Base-by-base conservation (phyloP, 2,329 filamentous ascomycete genomes). In the Elsinoe australis region DNA sequence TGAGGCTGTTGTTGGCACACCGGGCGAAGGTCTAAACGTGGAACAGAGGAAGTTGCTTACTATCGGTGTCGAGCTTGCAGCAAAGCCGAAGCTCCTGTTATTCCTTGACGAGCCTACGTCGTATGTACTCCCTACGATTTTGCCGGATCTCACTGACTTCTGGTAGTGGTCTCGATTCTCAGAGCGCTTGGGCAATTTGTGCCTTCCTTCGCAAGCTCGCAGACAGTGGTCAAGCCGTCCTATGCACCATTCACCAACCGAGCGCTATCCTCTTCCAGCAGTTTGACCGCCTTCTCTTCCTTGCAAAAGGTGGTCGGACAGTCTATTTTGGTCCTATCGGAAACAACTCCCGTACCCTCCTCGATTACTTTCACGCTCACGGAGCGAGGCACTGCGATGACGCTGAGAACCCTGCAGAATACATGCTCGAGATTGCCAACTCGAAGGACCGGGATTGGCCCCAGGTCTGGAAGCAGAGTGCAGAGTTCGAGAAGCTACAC, bases 221-320 rank as follows among this genome's bases (percentile, higher is more conserved):
- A 42, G 72, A 75, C n/a, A 83, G 84, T 2, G 88, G 87, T 1
- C 88, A 94, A 61, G 87, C 87, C 7, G 87, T 94, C 56, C 75
- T 94, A 3, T 94, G 87, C 67, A 94, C 88, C 0, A 94, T 94
- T 54, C 88, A 94, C 63, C 88, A 94, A 62, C 87, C 88, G 1
- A 90, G 88, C 55, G 85, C 85, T 12, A 81, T 85, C 0, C 73
- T 94, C 0, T 94, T 95, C 56, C 85, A 92, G 64, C 83, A 88
- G 64, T 95, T 94, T 55, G 87, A 94, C 61, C 78, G 87, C 9
- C 74, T 95, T 1, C 70, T 94, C 4, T 73, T 94, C 2, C 74
- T 94, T 2, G 80, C 90, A 64, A 75, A 78, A 32, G 87, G 87
- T 51, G 87, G 87, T 3, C 76, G 82, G 48, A 85, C 84, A 38